Base-by-base conservation (phyloP, 2,329 filamentous ascomycete species). In the Colletotrichum scovillei region DNA sequence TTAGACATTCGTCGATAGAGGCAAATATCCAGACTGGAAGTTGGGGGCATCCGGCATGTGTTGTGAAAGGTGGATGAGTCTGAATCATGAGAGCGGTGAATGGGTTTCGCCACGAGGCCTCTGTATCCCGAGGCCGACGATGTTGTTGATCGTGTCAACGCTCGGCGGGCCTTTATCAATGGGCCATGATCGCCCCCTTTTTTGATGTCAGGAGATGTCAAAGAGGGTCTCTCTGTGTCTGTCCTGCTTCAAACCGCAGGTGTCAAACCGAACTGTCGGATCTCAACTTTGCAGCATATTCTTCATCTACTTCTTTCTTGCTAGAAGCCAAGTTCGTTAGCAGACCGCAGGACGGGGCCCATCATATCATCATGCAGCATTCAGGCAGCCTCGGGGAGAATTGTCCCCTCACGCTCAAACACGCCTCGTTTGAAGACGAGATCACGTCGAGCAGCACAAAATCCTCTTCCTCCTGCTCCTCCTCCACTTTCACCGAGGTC, bases 351-450 rank as follows among this genome's bases (percentile, higher is more conserved):
- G 16, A 49, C 59, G 24, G 24, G 24, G 38, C 14, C 38, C 32
- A 35, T 35, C 32, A 12, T 35, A 42, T 7, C 38, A 63, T 49
- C 14, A 63, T 63, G 59, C 59, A 63, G 5, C 35, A 24, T 42
- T n/a, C 38, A 49, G 38, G 16, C 14, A 28, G 38, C 38, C 38
- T 26, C 38, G 59, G 59, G 59, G 59, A 63, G 38, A 26, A n/a
- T 12, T 56, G 49, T 19, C 66, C 66, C 30, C 66, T 55, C n/a
- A 35, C 59, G n/a, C 38, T 64, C 70, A 73, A 69, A 73, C 66
- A 49, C 7, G 30, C 52, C 5, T 57, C 66, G 66, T 73, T 73
- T 65, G 70, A 59, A 24, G 53, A 55, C 46, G 59, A 56, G 30
- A 35, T 32, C 14, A 14, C 12, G 14, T 19, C 59, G 53, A 52